A percentile compares a stretch with the other conserved stretches of the same genome.
Conservation (phyloP, 805 yeast genomes). For the Nakazawaea wickerhamii region DNA sequence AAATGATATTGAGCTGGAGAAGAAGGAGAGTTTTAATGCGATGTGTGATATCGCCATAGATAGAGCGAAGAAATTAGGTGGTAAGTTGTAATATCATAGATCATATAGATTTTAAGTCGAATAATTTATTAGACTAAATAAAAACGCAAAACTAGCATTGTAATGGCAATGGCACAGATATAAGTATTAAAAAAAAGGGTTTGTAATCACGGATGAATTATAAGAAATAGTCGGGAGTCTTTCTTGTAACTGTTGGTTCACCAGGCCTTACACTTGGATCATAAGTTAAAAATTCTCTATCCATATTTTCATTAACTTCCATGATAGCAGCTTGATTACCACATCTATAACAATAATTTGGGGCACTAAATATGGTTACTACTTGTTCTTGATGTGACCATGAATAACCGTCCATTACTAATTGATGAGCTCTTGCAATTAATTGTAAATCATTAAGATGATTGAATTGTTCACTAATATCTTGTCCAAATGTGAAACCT, state of each 20-base stretch:
- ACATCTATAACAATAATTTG: conserved; percentile 95
- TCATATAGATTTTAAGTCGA: too few species aligned
- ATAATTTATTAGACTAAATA: too few species aligned
- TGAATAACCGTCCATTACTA: conserved; percentile 95
- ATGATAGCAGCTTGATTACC: conserved; percentile 97
- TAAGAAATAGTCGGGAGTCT: conserved; percentile 95
- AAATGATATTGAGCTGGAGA: conserved; percentile 50
- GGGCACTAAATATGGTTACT: conserved; percentile 92
- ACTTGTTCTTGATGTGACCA: conserved; percentile 95
- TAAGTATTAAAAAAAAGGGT: conserved; percentile 1
- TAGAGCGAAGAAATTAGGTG: conserved; percentile 52
- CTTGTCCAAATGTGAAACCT: conserved; percentile 96
- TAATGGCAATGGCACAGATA: background rate
- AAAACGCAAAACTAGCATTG: background rate
- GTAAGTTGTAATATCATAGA: conserved; percentile 23
- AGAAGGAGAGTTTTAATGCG: conserved; percentile 66
- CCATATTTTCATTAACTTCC: conserved; percentile 95
- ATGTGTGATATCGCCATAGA: conserved; percentile 91
- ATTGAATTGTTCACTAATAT: conserved; percentile 88
- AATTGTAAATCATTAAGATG: conserved; percentile 81
- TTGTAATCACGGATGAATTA: too few species aligned
- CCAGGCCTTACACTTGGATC: conserved; percentile 97
- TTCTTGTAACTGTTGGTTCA: conserved; percentile 94
- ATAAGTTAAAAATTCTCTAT: conserved; percentile 88
- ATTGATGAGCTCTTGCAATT: conserved; percentile 93